phyloP scores from a whole-genome alignment of 441 rosid species.

The Metrosideros polymorpha region DNA sequence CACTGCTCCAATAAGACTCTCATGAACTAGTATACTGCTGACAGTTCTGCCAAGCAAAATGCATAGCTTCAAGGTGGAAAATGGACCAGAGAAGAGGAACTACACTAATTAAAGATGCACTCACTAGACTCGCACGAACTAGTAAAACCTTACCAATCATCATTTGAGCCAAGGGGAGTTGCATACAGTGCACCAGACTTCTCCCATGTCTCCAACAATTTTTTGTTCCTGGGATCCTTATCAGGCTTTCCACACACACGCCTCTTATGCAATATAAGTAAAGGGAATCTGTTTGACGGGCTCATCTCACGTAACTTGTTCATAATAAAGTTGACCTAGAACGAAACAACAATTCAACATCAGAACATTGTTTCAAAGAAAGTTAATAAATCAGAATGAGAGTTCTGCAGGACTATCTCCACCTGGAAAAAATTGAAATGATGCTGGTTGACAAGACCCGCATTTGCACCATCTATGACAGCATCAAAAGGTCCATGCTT shows the following conservation, averaged over 20 bases:
- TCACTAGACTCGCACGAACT: not conserved
- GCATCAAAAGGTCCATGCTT: conserved; percentile 90
- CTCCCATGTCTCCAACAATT: conserved; percentile 57
- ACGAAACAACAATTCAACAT: conserved; percentile 3
- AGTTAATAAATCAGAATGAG: not conserved
- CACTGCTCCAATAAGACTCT: not conserved
- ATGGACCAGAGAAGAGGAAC: not conserved
- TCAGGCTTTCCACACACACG: conserved; percentile 71
- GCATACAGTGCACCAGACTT: conserved; percentile 70
- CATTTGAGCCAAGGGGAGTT: conserved; percentile 86
- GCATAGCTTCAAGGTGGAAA: not conserved
- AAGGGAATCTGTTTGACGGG: conserved; percentile 71
- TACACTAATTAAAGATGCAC: not conserved
- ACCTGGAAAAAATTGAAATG: conserved; percentile 62
- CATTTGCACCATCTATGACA: conserved; percentile 83
- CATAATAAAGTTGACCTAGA: conserved; percentile 57
- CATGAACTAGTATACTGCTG: not conserved
- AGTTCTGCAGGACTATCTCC: not conserved
- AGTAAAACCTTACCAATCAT: conserved; percentile 63
- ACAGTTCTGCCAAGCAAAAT: not conserved
- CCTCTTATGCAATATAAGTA: conserved; percentile 68
- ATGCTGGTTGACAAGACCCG: conserved; percentile 43
- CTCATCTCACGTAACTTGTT: conserved; percentile 39
- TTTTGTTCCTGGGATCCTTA: conserved; percentile 44
- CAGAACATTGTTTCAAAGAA: not conserved